phyloP scores from a whole-genome alignment of 176 grass and related monocot species.

The Phoenix roebelenii region DNA sequence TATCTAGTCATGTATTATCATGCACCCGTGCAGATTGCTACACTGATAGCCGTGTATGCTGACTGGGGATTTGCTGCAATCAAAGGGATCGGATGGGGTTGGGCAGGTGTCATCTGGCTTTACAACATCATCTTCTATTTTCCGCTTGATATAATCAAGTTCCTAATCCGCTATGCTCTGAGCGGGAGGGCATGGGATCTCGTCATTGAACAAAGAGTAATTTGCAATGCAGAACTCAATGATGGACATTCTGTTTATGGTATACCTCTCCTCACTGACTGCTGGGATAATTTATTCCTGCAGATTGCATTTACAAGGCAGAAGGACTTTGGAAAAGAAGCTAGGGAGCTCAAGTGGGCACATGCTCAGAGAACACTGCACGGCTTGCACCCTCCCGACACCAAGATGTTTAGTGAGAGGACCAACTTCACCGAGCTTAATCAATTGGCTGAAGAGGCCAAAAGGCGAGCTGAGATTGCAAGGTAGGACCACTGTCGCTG shows the following conservation, averaged over 20 bases:
- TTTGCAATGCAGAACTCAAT: not conserved
- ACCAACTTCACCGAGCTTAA: constrained; percentile 49
- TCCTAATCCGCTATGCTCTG: constrained; percentile 66
- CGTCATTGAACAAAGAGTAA: constrained; percentile 77
- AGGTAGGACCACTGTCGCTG: constrained; percentile 22
- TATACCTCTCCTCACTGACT: not conserved
- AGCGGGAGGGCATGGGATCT: constrained; percentile 84
- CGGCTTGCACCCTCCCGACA: constrained; percentile 44
- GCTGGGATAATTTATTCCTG: not conserved
- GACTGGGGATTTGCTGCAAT: constrained; percentile 67
- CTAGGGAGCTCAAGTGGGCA: constrained; percentile 79
- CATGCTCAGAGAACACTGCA: constrained; percentile 76
- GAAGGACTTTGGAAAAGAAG: constrained; percentile 74
- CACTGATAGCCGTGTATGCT: constrained; percentile 69
- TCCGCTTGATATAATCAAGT: constrained; percentile 79
- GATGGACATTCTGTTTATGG: too few relatives aligned
- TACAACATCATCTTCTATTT: constrained; percentile 80
- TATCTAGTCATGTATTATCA: not conserved
- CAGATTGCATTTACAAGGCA: constrained; percentile 79
- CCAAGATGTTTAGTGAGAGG: constrained; percentile 38
- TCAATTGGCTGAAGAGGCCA: constrained; percentile 69
- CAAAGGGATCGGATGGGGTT: constrained; percentile 90
- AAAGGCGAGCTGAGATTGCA: constrained; percentile 73
- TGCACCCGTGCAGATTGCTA: constrained; percentile 43
- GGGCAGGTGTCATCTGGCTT: constrained; percentile 85